Evolutionary conservation across 805 yeast genomes (phyloP), one percentile per base, ranked within the genome.

Genomic region (Teunomyces barrocoloradensis): DNA sequence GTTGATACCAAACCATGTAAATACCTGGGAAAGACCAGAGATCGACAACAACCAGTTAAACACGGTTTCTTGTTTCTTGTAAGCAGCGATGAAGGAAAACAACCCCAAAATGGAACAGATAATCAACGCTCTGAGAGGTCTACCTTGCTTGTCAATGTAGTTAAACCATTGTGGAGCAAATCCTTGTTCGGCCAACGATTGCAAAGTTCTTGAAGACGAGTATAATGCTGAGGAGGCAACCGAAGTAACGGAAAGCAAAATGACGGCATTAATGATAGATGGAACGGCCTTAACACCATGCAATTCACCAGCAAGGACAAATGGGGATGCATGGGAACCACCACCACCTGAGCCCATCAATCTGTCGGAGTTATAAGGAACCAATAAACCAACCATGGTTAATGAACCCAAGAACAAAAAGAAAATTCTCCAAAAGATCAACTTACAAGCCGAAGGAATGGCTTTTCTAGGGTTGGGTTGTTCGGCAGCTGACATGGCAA

Each of bases 201-300:
- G 73, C 46, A 72, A 64, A 40, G 73, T 68, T 60, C 77, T 63
- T 20, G 74, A 69, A 36, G 71, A 63, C 4, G 76, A 70, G 56
- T 72, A 72, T 48, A 72, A 66, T 12, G 76, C 66, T 11, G 75
- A 65, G 23, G 70, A 67, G 6, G 73, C 76, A 45, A 72, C 75
- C 30, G 75, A 69, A 18, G 74, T 68, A 38, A 72, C 74, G 5
- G 74, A 62, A 41, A 72, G 53, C 47, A 72, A 63, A 45, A 72
- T 71, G 29, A 69, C 70, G 17, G 75, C 65, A 48, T 72, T 72
- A 55, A 72, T 68, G 51, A 72, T 68, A 42, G 69, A 65, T n/a
- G 75, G 70, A 47, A 70, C 66, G 5, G 63, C 75, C 20, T 52
- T 52, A 39, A 71, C 66, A 10, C 71, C 71, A 45, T 71, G 74